Percentiles rank a stretch among this genome's conserved stretches.
Evolutionary conservation across 371 early-diverging fungal species (phyloP).

Genomic region (Rhizopus delemar): DNA sequence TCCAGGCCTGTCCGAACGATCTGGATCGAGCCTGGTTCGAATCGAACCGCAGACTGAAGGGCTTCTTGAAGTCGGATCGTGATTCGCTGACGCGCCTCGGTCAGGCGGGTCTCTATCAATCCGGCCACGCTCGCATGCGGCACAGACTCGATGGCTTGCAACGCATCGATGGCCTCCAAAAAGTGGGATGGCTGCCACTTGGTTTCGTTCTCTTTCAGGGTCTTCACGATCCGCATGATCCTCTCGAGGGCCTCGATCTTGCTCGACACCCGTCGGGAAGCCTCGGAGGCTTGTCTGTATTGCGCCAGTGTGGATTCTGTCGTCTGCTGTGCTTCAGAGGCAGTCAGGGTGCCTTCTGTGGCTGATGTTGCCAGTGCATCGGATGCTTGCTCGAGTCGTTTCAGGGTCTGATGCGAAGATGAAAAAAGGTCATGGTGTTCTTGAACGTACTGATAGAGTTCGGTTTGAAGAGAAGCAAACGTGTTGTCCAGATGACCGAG

Average conservation of each 20-base stretch:
- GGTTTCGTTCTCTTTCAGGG: conserved; percentile 1
- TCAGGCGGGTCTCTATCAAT: background rate
- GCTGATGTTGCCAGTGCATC: background rate
- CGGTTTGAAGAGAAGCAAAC: conserved; percentile 19
- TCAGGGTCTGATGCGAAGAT: conserved; percentile 7
- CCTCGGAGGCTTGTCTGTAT: conserved; percentile 15
- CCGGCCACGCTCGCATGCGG: background rate
- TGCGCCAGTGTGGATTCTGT: conserved; percentile 5
- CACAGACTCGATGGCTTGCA: background rate
- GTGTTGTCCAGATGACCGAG: conserved; percentile 18
- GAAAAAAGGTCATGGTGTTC: conserved; percentile 19
- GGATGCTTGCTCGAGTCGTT: background rate
- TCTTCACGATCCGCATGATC: conserved; percentile 8
- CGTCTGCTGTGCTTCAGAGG: background rate
- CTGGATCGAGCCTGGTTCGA: conserved; percentile 11
- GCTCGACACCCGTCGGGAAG: conserved; percentile 14
- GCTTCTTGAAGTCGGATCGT: conserved; percentile 14
- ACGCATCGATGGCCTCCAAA: conserved; percentile 10
- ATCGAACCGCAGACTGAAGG: conserved; percentile 15
- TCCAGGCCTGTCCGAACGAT: conserved; percentile 3
- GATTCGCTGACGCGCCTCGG: background rate
- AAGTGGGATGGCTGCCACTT: background rate
- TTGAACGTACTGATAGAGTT: conserved; percentile 20
- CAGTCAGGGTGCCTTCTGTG: background rate
- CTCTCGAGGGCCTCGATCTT: conserved; percentile 19